Evolutionary conservation across 164 flowering plant genomes (phyloP).

Genomic region (Tinospora cordifolia): DNA sequence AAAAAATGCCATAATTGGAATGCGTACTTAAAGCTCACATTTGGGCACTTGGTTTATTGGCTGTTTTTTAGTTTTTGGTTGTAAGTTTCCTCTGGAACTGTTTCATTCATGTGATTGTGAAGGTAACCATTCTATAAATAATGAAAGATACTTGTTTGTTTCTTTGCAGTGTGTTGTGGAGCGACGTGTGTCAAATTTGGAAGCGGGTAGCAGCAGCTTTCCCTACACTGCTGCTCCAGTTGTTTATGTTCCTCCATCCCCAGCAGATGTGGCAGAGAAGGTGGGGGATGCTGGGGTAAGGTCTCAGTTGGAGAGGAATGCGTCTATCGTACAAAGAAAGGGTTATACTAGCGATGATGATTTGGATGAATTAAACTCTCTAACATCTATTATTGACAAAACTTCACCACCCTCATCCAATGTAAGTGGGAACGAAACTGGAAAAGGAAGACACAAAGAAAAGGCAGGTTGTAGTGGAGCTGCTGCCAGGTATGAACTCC

Average conservation of each 20-base stretch:
- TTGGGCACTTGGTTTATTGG: too few species aligned
- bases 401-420: slow-evolving; percentile 30
- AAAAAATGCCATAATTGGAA: too few species aligned
- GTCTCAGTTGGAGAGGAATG: slow-evolving; percentile 47
- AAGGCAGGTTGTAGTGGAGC: slow-evolving; percentile 15
- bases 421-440: slow-evolving; percentile 16
- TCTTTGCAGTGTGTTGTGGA: slow-evolving; percentile 51
- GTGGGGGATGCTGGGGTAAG: slow-evolving; percentile 54
- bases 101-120: background rate
- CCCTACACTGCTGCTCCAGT: slow-evolving; percentile 68
- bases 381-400: slow-evolving; percentile 45
- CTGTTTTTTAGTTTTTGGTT: background rate
- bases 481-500: slow-evolving; percentile 66
- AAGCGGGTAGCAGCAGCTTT: slow-evolving; percentile 46
- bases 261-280: slow-evolving; percentile 55
- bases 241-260: slow-evolving; percentile 55
- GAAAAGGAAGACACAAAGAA: slow-evolving; percentile 3
- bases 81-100: background rate
- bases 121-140: background rate
- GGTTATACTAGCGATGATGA: slow-evolving; percentile 97
- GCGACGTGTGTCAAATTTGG: slow-evolving; percentile 46
- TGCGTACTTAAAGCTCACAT: too few species aligned
- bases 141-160: background rate
- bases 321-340: slow-evolving; percentile 62
- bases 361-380: slow-evolving; percentile 75